A percentile compares a stretch with the other conserved stretches of the same genome.
Evolutionary conservation across 768 basidiomycete species (phyloP).

Genomic region (Kwoniella europaea): DNA sequence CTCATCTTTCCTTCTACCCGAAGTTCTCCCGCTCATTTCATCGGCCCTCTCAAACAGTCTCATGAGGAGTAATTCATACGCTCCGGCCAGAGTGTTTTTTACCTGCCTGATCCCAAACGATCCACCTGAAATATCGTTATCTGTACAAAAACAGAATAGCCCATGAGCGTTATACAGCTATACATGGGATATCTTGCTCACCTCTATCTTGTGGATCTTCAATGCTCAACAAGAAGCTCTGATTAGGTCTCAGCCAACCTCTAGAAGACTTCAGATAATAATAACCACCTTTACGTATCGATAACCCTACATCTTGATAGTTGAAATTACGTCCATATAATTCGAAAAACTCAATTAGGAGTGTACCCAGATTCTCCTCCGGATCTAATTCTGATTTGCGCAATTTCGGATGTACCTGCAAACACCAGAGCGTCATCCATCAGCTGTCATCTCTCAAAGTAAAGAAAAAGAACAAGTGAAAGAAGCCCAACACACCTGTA

Average conservation of each 20-base stretch:
- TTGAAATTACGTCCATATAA: slow-evolving; percentile 91
- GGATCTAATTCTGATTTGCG: slow-evolving; percentile 85
- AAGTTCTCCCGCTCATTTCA: slow-evolving; percentile 66
- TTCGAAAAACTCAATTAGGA: slow-evolving; percentile 97
- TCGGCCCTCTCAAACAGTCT: slow-evolving; percentile 71
- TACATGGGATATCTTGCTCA: slow-evolving; percentile 59
- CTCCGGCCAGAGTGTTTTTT: slow-evolving; percentile 80
- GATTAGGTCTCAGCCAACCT: slow-evolving; percentile 72
- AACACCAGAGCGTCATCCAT: slow-evolving; percentile 4
- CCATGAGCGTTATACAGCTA: too few species aligned
- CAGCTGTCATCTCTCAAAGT: not conserved
- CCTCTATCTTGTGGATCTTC: slow-evolving; percentile 91
- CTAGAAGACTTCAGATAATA: slow-evolving; percentile 82
- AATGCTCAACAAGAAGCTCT: slow-evolving; percentile 69
- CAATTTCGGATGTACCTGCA: slow-evolving; percentile 90
- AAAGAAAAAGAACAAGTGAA: slow-evolving; percentile 2
- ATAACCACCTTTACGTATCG: slow-evolving; percentile 80
- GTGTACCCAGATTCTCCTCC: slow-evolving; percentile 84
- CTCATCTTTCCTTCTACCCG: slow-evolving; percentile 58
- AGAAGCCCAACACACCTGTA: slow-evolving; percentile 69
- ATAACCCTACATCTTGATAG: slow-evolving; percentile 86
- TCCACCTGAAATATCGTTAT: slow-evolving; percentile 89
- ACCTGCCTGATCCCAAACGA: slow-evolving; percentile 84
- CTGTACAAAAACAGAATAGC: slow-evolving; percentile 59
- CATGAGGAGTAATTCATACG: slow-evolving; percentile 68